Percentiles rank a stretch among this genome's conserved stretches.
Evolutionary conservation across 352 stramenopile species (phyloP).

Genomic region (Phytophthora pistaciae): DNA sequence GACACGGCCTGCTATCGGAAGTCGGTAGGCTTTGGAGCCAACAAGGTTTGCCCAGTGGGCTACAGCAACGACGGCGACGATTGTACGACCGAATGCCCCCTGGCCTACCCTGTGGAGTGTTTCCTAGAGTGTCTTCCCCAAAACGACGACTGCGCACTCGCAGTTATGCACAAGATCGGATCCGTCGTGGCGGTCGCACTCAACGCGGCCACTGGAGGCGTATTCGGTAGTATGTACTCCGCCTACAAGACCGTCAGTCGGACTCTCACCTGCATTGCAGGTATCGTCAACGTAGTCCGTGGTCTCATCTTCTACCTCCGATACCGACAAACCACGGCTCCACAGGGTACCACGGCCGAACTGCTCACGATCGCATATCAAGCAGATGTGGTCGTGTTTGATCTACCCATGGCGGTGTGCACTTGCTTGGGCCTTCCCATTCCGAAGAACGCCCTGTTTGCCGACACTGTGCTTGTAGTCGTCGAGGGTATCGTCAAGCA

Average conservation of each 20-base stretch:
- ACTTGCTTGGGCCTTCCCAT: slow-evolving; percentile 53
- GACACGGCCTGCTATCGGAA: slow-evolving; percentile 10
- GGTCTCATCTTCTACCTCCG: slow-evolving; percentile 40
- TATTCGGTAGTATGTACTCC: slow-evolving; percentile 35
- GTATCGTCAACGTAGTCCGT: slow-evolving; percentile 15
- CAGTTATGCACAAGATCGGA: slow-evolving; percentile 40
- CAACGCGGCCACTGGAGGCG: slow-evolving; percentile 35
- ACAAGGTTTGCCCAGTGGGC: slow-evolving; percentile 18
- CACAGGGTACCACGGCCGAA: slow-evolving; percentile 21
- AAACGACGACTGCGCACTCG: slow-evolving; percentile 57
- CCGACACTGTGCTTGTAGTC: slow-evolving; percentile 15
- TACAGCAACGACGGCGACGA: slow-evolving; percentile 8
- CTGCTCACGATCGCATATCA: slow-evolving; percentile 25
- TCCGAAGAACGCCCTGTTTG: slow-evolving; percentile 19
- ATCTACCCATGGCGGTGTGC: slow-evolving; percentile 57
- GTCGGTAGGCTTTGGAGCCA: slow-evolving; percentile 6
- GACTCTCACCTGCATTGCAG: slow-evolving; percentile 25
- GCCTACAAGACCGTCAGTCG: slow-evolving; percentile 15
- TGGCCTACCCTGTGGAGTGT: slow-evolving; percentile 63
- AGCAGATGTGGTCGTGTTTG: slow-evolving; percentile 54
- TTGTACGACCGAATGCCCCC: slow-evolving; percentile 42
- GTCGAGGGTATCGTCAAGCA: slow-evolving; percentile 30
- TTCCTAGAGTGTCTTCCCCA: slow-evolving; percentile 64
- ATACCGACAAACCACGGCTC: slow-evolving; percentile 22
- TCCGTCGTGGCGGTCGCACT: slow-evolving; percentile 38